Evolutionary conservation across 148 eudicot species (phyloP).

Genomic region (Rhododendron henanense): DNA sequence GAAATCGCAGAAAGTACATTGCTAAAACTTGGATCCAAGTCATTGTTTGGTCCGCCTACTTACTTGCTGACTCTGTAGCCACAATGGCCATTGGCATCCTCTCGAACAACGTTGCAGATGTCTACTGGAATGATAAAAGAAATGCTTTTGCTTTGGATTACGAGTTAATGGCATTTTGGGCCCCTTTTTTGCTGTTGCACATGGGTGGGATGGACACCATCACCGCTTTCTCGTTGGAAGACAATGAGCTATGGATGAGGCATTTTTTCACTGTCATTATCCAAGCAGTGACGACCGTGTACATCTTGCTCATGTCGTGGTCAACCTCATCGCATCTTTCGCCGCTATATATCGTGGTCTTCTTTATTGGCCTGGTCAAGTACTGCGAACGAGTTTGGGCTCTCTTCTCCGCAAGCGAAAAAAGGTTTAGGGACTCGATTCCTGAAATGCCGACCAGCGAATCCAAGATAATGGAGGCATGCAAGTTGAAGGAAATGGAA

Average conservation of each 20-base stretch:
- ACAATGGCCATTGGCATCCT: background rate
- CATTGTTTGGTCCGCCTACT: no score
- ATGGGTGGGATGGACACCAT: slow-evolving; percentile 5
- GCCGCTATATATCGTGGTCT: background rate
- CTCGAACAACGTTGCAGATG: background rate
- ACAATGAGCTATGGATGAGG: slow-evolving; percentile 28
- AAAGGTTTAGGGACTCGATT: background rate
- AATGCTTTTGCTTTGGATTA: no score
- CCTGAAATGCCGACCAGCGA: background rate
- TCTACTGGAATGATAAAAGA: background rate
- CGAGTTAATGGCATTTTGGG: background rate
- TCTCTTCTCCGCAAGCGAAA: background rate
- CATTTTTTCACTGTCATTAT: background rate
- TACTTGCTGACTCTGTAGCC: no score
- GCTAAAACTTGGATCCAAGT: no score
- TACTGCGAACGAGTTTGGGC: background rate
- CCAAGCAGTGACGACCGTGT: background rate
- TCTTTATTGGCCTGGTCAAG: slow-evolving; percentile 8
- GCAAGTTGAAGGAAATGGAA: slow-evolving; percentile 5
- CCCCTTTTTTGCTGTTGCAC: background rate
- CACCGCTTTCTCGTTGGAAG: slow-evolving; percentile 20
- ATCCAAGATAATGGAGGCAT: background rate
- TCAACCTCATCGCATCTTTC: background rate
- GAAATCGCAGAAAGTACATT: background rate
- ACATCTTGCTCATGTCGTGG: slow-evolving; percentile 4